Base-by-base conservation (phyloP, 352 stramenopile species). In the Thraustotheca clavata region DNA sequence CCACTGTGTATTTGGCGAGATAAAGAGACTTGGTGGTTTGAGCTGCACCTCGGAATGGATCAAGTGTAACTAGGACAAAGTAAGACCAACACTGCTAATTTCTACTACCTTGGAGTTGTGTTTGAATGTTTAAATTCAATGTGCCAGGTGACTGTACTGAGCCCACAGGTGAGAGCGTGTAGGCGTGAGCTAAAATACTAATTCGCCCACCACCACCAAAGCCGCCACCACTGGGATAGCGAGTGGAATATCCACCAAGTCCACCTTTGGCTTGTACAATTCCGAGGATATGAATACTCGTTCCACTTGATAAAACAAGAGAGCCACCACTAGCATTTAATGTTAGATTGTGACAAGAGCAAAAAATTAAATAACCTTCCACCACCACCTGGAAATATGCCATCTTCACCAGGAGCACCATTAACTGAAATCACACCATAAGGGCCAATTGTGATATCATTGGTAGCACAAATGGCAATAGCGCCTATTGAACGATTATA, bases 361-460 rank as follows among this genome's bases (percentile, higher is more conserved):
- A 24, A 24, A 52, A 2, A 0, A 24, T 24, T 12, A 7, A 22
- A 3, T 14, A 46, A 65, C 57, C 57, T 65, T 24, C 57, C 57
- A 35, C 57, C 62, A 27, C 46, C 63, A 55, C 39, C 38, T 11
- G 60, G 32, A 71, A 68, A 67, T 40, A 73, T 26, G 16, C 43
- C 7, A 48, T 88, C 71, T 57, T 84, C 74, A 3, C 80, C 87
- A 1, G 72, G 59, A 0, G 82, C 81, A 39, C 86, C 86, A 67
- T 97, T 88, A 0, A 89, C 89, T 20, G 69, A 76, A 36, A 99
- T 73, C 18, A 72, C 72, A 12, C 75, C 83, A 61, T 86, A 87
- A 0, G 69, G 67, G 0, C 90, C 92, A 6, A 99, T 74, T 4
- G 94, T 69, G 18, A 99, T 86, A 66, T 99, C 96, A 69, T 98